Evolutionary conservation across 2,329 filamentous ascomycete genomes (phyloP).

Genomic region (Exophiala oligosperma): DNA sequence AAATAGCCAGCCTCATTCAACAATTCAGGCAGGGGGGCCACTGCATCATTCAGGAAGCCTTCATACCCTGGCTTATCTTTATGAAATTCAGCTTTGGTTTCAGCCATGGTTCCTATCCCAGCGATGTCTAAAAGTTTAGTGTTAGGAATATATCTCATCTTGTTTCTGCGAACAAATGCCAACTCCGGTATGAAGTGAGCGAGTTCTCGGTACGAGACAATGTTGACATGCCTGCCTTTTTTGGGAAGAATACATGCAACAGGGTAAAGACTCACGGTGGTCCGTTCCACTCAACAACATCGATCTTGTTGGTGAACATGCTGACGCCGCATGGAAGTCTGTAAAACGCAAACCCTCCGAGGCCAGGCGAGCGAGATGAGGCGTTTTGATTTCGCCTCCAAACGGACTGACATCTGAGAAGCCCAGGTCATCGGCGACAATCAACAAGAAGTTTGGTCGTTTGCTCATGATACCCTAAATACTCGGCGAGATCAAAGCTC

Average conservation of each 20-base stretch:
- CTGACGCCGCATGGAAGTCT: slow-evolving; percentile 32
- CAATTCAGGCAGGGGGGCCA: slow-evolving; percentile 37
- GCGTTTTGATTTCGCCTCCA: slow-evolving; percentile 35
- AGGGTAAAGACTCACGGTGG: background rate
- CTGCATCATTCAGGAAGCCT: slow-evolving; percentile 37
- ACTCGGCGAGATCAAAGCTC: too few relatives aligned
- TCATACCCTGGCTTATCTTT: slow-evolving; percentile 35
- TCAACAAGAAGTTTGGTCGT: slow-evolving; percentile 32
- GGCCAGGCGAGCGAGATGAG: slow-evolving; percentile 21
- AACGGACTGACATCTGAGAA: slow-evolving; percentile 32
- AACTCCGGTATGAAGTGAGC: too few relatives aligned
- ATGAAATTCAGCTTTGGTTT: slow-evolving; percentile 26
- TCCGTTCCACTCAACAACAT: slow-evolving; percentile 37
- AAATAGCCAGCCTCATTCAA: slow-evolving; percentile 36
- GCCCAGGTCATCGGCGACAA: slow-evolving; percentile 35
- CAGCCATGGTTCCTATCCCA: slow-evolving; percentile 34
- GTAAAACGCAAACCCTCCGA: slow-evolving; percentile 29
- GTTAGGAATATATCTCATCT: too few relatives aligned
- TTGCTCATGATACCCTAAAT: slow-evolving; percentile 2
- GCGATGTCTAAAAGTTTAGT: slow-evolving; percentile 26
- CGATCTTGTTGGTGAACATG: slow-evolving; percentile 34
- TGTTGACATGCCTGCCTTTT: too few relatives aligned
- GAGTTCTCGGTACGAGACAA: too few relatives aligned
- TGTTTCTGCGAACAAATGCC: too few relatives aligned
- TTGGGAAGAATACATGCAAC: too few relatives aligned